Evolutionary conservation across 1,139 yeast genomes (phyloP).

Genomic region (Pichia sp.): DNA sequence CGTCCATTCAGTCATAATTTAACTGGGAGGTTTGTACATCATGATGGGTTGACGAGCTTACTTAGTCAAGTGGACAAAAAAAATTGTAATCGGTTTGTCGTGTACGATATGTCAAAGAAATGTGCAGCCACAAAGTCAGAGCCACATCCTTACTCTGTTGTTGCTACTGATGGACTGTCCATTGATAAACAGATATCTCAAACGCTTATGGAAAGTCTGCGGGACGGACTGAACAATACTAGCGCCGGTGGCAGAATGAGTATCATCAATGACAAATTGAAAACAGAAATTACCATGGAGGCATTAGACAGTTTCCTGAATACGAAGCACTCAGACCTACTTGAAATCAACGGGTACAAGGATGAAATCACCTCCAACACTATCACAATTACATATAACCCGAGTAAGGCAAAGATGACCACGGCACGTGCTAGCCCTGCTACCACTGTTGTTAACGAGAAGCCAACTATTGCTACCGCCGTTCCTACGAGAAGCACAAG

Average conservation of each 20-base stretch:
- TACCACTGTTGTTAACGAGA: no score
- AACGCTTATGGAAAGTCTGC: slow-evolving; percentile 4
- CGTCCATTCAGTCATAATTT: slow-evolving; percentile 33
- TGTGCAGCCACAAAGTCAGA: background rate
- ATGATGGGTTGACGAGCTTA: slow-evolving; percentile 20
- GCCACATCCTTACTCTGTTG: background rate
- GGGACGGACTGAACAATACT: background rate
- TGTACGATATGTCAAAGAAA: slow-evolving; percentile 16
- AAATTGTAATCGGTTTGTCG: slow-evolving; percentile 15
- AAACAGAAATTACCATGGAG: slow-evolving; percentile 6
- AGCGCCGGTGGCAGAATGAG: slow-evolving; percentile 1
- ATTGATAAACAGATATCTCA: slow-evolving; percentile 2
- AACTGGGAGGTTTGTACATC: slow-evolving; percentile 28
- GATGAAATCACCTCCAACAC: slow-evolving; percentile 9
- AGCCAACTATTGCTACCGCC: no score
- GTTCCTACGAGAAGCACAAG: no score
- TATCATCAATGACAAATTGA: slow-evolving; percentile 1
- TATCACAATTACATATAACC: slow-evolving; percentile 4
- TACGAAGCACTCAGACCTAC: slow-evolving; percentile 6
- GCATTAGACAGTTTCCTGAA: slow-evolving; percentile 11
- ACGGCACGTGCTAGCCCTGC: no score
- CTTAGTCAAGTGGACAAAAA: slow-evolving; percentile 20
- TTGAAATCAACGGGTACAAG: slow-evolving; percentile 10
- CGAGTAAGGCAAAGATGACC: no score
- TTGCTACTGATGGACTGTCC: background rate